Evolutionary conservation across 1,139 yeast genomes (phyloP).

Genomic region (Arxiozyma telluris): DNA sequence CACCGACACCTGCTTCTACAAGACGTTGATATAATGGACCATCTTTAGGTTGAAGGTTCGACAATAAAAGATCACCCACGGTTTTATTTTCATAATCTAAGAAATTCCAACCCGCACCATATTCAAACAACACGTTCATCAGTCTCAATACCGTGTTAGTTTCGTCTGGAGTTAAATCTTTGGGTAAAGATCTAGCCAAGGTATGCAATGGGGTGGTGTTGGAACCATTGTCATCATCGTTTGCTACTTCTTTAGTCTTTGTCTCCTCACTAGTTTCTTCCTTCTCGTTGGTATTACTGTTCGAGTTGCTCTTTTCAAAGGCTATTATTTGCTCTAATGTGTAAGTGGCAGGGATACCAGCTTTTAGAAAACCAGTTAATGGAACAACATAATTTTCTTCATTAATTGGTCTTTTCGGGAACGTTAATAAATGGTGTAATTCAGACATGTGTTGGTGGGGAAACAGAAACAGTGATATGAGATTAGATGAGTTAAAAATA

Average conservation of each 20-base stretch:
- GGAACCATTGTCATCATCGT: constrained; percentile 29
- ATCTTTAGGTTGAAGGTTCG: constrained; percentile 38
- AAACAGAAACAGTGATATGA: no score
- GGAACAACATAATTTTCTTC: constrained; percentile 36
- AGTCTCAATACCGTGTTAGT: constrained; percentile 40
- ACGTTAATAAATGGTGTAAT: constrained; percentile 57
- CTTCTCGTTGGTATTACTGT: background rate
- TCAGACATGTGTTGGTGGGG: constrained; percentile 51
- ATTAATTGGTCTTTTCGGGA: constrained; percentile 48
- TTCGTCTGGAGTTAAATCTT: constrained; percentile 39
- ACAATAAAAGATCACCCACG: constrained; percentile 62
- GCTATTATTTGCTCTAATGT: constrained; percentile 69
- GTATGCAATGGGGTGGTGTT: constrained; percentile 79
- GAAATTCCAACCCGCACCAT: constrained; percentile 89
- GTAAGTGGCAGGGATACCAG: constrained; percentile 74
- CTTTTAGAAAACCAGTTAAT: constrained; percentile 40
- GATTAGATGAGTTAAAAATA: background rate
- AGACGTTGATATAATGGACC: constrained; percentile 40
- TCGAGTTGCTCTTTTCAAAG: constrained; percentile 32
- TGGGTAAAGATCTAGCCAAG: constrained; percentile 41
- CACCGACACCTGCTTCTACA: constrained; percentile 84
- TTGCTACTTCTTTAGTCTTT: constrained; percentile 24
- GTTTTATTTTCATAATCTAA: constrained; percentile 59
- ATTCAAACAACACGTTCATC: constrained; percentile 61
- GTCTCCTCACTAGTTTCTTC: background rate